Evolutionary conservation across 768 basidiomycete genomes (phyloP).

Genomic region (Chlorophyllum brunneum): DNA sequence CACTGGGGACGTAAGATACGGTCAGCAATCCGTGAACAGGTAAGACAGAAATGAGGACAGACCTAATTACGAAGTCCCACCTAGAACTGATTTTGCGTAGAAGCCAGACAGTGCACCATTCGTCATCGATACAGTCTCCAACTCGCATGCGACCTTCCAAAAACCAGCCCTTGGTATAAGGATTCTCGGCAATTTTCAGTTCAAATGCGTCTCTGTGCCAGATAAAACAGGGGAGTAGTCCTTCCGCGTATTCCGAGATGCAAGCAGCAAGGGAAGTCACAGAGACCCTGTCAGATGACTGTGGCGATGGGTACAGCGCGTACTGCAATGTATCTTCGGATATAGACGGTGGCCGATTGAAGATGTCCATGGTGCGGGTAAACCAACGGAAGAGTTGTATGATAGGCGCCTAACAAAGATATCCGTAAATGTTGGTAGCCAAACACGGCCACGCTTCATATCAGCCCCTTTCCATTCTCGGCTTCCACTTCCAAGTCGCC

Average conservation of each 20-base stretch:
- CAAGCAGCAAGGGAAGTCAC: constrained; percentile 65
- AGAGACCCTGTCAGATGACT: constrained; percentile 53
- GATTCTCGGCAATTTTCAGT: constrained; percentile 57
- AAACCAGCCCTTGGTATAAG: constrained; percentile 40
- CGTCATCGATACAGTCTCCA: constrained; percentile 96
- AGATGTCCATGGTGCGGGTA: constrained; percentile 50
- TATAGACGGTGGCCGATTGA: constrained; percentile 72
- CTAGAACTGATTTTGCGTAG: constrained; percentile 69
- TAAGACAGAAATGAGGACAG: constrained; percentile 19
- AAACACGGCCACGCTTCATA: constrained; percentile 12
- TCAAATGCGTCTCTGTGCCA: constrained; percentile 88
- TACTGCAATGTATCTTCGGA: constrained; percentile 86
- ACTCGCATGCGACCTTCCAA: constrained; percentile 86
- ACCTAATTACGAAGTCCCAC: constrained; percentile 85
- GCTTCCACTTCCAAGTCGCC: constrained; percentile 1
- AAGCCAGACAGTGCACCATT: constrained; percentile 94
- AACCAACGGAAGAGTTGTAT: not conserved
- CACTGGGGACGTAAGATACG: constrained; percentile 30
- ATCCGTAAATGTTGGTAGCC: constrained; percentile 3
- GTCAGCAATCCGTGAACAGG: not conserved
- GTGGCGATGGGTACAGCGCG: constrained; percentile 57
- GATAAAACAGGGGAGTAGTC: constrained; percentile 54
- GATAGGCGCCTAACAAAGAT: not conserved
- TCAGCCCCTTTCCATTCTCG: constrained; percentile 3
- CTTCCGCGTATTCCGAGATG: constrained; percentile 53